Percentiles rank a stretch among this genome's conserved stretches.
These are phyloP conservation scores for Sextonia rubra DNA, from an alignment of 164 flowering plant genomes.

Conservation along the genomic window DNA sequence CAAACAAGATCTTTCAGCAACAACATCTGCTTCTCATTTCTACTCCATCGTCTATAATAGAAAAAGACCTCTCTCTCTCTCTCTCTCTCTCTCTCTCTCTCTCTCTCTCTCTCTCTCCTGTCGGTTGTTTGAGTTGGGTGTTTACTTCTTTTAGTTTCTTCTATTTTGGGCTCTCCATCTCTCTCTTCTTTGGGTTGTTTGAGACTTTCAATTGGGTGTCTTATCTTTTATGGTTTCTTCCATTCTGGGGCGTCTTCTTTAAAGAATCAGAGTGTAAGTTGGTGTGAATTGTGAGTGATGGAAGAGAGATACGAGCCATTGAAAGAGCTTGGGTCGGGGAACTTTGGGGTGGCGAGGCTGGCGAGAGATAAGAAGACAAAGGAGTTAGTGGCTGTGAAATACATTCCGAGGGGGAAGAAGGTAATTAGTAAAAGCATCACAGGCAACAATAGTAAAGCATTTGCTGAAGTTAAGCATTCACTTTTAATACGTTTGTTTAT, in stretches of 20 bases:
- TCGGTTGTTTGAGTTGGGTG: constrained; percentile 1
- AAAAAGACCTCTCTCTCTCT: not conserved
- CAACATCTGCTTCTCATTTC: too few species aligned
- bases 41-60: too few species aligned
- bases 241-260: not conserved
- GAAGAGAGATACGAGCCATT: constrained; percentile 50
- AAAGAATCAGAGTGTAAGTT: not conserved
- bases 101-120: too few species aligned
- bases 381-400: constrained; percentile 55
- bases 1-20: too few species aligned
- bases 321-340: constrained; percentile 52
- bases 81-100: too few species aligned
- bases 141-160: too few species aligned
- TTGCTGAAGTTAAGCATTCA: not conserved
- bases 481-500: too few species aligned
- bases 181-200: not conserved
- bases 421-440: constrained; percentile 12
- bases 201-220: not conserved
- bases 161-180: not conserved
- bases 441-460: too few species aligned
- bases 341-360: constrained; percentile 52
- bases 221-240: not conserved
- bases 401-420: constrained; percentile 52
- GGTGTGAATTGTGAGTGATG: constrained; percentile 17
- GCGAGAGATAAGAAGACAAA: constrained; percentile 52